These are phyloP conservation scores for Emericellopsis atlantica DNA, from an alignment of 2,329 filamentous ascomycete species.

Conservation along the genomic window DNA sequence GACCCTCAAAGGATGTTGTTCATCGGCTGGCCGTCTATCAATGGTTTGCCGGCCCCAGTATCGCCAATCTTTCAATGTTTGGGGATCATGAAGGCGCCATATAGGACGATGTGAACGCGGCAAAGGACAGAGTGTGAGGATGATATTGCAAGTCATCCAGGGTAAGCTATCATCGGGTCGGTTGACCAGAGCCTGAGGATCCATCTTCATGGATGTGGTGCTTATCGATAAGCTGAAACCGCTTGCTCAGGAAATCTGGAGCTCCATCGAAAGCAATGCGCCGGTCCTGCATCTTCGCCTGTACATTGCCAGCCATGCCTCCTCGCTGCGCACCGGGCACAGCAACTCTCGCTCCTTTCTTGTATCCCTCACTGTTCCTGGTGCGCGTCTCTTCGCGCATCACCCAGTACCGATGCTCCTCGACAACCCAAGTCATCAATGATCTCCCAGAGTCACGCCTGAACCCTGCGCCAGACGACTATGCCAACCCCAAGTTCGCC, in stretches of 20 bases:
- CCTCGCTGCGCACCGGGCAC: slow-evolving; percentile 11
- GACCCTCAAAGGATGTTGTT: too few species aligned
- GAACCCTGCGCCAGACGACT: slow-evolving; percentile 75
- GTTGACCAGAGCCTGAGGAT: too few species aligned
- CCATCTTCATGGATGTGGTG: too few species aligned
- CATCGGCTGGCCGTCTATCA: too few species aligned
- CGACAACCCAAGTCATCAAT: slow-evolving; percentile 14
- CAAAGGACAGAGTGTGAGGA: too few species aligned
- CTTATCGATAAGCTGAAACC: neutral
- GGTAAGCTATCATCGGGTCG: too few species aligned
- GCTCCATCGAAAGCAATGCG: neutral
- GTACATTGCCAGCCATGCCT: slow-evolving; percentile 10
- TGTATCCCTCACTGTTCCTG: slow-evolving; percentile 32
- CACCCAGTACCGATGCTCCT: neutral
- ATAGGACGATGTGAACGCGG: too few species aligned
- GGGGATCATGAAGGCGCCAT: too few species aligned
- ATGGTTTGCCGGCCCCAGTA: too few species aligned
- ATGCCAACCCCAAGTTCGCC: slow-evolving; percentile 69
- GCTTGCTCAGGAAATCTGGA: neutral
- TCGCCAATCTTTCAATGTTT: too few species aligned
- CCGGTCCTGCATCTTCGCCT: too few species aligned
- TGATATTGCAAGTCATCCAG: too few species aligned
- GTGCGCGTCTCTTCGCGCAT: slow-evolving; percentile 1
- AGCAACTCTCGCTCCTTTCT: slow-evolving; percentile 22
- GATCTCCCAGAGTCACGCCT: slow-evolving; percentile 44